These are phyloP conservation scores for Aspergillus luchuensis DNA, from an alignment of 2,329 filamentous ascomycete species.

Conservation along the genomic window DNA sequence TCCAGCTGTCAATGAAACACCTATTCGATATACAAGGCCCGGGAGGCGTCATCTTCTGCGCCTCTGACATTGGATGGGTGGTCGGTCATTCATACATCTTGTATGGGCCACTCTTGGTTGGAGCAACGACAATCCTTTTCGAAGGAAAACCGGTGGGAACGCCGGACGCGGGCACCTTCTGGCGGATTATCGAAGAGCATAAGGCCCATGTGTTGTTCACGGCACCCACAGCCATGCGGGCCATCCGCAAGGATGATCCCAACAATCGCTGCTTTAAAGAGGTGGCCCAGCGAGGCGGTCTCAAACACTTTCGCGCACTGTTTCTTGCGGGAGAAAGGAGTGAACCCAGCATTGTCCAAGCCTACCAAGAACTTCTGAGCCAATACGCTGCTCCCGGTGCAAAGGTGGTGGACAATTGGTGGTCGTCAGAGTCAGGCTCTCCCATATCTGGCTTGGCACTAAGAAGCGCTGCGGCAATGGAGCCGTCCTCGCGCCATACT, in stretches of 20 bases:
- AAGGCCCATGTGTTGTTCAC: constrained; percentile 83
- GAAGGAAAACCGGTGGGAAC: constrained; percentile 94
- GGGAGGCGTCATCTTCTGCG: constrained; percentile 78
- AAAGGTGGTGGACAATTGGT: constrained; percentile 71
- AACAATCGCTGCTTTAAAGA: constrained; percentile 66
- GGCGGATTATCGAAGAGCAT: constrained; percentile 83
- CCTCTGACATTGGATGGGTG: constrained; percentile 90
- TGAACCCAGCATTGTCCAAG: constrained; percentile 79
- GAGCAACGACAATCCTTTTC: constrained; percentile 83
- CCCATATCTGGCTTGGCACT: constrained; percentile 68
- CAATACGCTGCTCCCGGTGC: constrained; percentile 66
- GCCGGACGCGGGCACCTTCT: constrained; percentile 83
- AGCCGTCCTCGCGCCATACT: constrained; percentile 34
- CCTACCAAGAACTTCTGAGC: constrained; percentile 74
- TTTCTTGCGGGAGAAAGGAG: constrained; percentile 89
- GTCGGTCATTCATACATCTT: constrained; percentile 86
- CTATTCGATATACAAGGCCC: constrained; percentile 81
- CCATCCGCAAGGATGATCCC: constrained; percentile 83
- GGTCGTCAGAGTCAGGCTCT: constrained; percentile 70
- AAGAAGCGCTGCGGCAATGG: constrained; percentile 60
- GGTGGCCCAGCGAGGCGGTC: constrained; percentile 67
- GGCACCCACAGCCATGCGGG: constrained; percentile 81
- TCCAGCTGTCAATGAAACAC: constrained; percentile 79
- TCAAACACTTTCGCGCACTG: constrained; percentile 71
- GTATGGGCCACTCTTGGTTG: constrained; percentile 81